Base-by-base conservation (phyloP, 257 asterid species). In the Capsicum rhomboideum region DNA sequence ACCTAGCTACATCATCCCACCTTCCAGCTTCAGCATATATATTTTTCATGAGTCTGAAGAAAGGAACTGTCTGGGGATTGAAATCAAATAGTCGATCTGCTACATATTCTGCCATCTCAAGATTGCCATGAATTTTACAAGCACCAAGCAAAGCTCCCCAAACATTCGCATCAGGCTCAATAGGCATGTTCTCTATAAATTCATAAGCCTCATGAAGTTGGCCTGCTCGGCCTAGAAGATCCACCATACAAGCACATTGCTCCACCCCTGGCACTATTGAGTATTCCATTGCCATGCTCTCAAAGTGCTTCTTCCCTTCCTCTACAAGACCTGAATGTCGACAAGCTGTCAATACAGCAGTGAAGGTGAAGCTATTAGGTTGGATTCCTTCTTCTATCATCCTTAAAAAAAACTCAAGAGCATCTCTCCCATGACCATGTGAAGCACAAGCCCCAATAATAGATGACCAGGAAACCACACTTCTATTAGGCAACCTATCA, bases 141-240 rank as follows among this genome's bases (percentile, higher is more conserved):
- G 87, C 82, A 80, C 87, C 82, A 59, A 85, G 87, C 46, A 85
- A 23, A 54, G 87, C 82, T 69, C 84, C 87, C 87, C 87, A 85
- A 50, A 81, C 80, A 54, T 79, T 75, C 1, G 54, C 75, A 55
- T 81, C 84, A 53, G 85, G 84, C 63, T 56, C 66, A 61, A 85
- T 46, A 8, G 67, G 85, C 85, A 85, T 85, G 68, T 56, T 85
- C 77, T 81, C 8, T 54, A 81, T 61, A 44, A 85, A 85, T 18
- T 80, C 87, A 58, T 80, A 59, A 21, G 87, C 87, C 78, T 85
- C 87, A 20, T 26, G n/a, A 52, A 80, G 68, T 49, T 64, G 52
- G 0, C 85, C 87, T 42, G 85, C 81, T 58, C 87, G 64, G 10
- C 87, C 87, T 10, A 85, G 82, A 26, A 85, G 87, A 71, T 85